phyloP scores from a whole-genome alignment of 2,329 filamentous ascomycete species.

The Diaporthe helianthi region DNA sequence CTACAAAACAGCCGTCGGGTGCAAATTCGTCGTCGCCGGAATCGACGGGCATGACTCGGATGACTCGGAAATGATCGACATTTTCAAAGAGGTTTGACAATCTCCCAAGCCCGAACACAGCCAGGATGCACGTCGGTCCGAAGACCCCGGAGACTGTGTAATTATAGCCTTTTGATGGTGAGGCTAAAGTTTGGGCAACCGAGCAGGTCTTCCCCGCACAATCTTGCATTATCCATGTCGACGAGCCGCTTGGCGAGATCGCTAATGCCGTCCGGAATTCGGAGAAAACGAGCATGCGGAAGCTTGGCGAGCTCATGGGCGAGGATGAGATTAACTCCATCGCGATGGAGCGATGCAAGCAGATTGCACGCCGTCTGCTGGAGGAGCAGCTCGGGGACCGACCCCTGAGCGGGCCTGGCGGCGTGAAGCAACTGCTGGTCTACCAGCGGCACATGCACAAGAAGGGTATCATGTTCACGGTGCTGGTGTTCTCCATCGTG shows the following conservation, averaged over 20 bases:
- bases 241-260: slow-evolving; percentile 40
- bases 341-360: slow-evolving; percentile 24
- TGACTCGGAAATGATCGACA: slow-evolving; percentile 42
- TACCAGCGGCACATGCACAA: slow-evolving; percentile 48
- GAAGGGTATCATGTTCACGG: slow-evolving; percentile 49
- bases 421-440: slow-evolving; percentile 38
- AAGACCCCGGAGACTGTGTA: too few species aligned
- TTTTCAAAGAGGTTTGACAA: slow-evolving; percentile 37
- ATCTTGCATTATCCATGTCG: slow-evolving; percentile 38
- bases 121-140: neutral
- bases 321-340: slow-evolving; percentile 26
- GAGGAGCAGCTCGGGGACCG: neutral
- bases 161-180: too few species aligned
- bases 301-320: slow-evolving; percentile 1
- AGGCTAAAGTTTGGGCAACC: neutral
- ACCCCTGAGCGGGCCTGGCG: slow-evolving; percentile 1
- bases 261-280: slow-evolving; percentile 36
- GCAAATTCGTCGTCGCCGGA: slow-evolving; percentile 41
- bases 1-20: slow-evolving; percentile 39
- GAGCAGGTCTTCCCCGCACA: slow-evolving; percentile 40
- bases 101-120: neutral
- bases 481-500: slow-evolving; percentile 44
- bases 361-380: slow-evolving; percentile 19
- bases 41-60: slow-evolving; percentile 42
- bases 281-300: slow-evolving; percentile 20